phyloP scores from a whole-genome alignment of 2,329 filamentous ascomycete genomes.

The Sporothrix dimorphospora region DNA sequence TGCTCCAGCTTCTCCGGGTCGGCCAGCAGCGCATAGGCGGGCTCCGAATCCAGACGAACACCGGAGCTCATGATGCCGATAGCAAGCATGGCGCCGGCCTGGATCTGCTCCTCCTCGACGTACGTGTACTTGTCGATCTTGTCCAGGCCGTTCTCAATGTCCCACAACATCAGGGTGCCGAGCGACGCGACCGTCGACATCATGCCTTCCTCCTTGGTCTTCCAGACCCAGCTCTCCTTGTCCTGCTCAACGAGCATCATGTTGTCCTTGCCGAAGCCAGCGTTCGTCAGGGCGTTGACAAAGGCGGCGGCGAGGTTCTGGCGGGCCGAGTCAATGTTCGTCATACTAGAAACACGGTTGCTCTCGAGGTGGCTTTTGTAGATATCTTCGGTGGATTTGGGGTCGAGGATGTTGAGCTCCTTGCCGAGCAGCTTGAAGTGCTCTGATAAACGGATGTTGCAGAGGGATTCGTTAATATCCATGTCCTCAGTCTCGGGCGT shows the following conservation, averaged over 20 bases:
- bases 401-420: conserved; percentile 94
- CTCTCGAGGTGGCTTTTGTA: conserved; percentile 99
- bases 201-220: conserved; percentile 98
- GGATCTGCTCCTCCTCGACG: conserved; percentile 76
- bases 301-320: conserved; percentile 96
- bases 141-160: conserved; percentile 87
- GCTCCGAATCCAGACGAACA: conserved; percentile 85
- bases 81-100: conserved; percentile 87
- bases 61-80: conserved; percentile 96
- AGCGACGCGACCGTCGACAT: conserved; percentile 93
- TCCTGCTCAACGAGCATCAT: conserved; percentile 92
- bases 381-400: conserved; percentile 96
- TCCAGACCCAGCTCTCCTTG: conserved; percentile 96
- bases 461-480: conserved; percentile 79
- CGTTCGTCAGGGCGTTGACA: conserved; percentile 96
- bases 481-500: conserved; percentile 60
- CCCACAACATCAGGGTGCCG: conserved; percentile 90
- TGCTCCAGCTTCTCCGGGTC: conserved; percentile 79
- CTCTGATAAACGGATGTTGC: conserved; percentile 84
- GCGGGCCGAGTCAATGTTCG: conserved; percentile 90
- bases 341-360: conserved; percentile 87
- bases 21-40: conserved; percentile 81
- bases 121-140: conserved; percentile 96
- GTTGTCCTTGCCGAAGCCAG: conserved; percentile 93
- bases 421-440: conserved; percentile 94